Base-by-base conservation (phyloP, 257 asterid species). In the Echium plantagineum region DNA sequence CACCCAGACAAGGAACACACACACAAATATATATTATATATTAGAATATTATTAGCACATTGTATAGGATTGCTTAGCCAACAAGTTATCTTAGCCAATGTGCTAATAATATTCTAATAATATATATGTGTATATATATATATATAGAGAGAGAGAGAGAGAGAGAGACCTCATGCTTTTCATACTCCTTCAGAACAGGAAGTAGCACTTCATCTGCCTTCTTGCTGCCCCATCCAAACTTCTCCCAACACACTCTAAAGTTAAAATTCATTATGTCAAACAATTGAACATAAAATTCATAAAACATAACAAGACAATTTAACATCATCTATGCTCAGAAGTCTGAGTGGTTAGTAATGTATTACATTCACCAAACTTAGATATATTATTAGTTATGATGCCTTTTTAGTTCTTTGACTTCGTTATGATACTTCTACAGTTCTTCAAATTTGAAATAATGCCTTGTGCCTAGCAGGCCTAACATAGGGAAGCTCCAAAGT, bases 231-330 rank as follows among this genome's bases (percentile, higher is more conserved):
- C 98, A 91, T 16, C 87, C 88, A 49, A 91, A 85, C 75, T 85
- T 91, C 74, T 91, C 98, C 95, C 85, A 82, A 71, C 98, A 91
- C 73, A 91, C 70, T 78, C 98, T 91, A 71, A 66, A 67, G 61
- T 63, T 47, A 71, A 62, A 62, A 52, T 16, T 7, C 55, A 51
- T 32, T 59, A 8, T 24, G 42, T 51, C 17, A 59, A 22, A 59
- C 22, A 28, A 54, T 19, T 42, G 55, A 17, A 17, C 32, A 19
- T 32, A 2, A 2, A 49, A 21, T 7, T 47, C 21, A 48, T 28
- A 62, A 28, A 15, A n/a, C n/a, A 8, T 48, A 19, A 5, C 0
- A 51, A 57, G 52, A 47, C 32, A 26, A 21, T 58, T 46, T 52
- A 38, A 30, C 10, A 35, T 12, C 49, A 42, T 1, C 17, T 42